phyloP scores from a whole-genome alignment of 2,329 filamentous ascomycete genomes.

The Emmonsiellopsis sp. region DNA sequence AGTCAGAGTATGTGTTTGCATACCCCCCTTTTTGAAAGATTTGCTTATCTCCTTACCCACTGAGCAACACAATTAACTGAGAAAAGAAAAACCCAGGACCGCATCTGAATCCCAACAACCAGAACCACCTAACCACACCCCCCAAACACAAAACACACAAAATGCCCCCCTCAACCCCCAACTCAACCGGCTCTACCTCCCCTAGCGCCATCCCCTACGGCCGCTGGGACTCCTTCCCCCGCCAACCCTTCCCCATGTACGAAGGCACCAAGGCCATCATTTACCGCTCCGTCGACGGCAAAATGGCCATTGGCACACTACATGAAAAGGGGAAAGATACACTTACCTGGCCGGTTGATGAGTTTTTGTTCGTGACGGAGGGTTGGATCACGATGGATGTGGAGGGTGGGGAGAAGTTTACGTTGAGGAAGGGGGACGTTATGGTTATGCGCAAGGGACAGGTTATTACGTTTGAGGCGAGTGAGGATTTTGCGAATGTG shows the following conservation, averaged over 20 bases:
- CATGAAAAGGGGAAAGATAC: neutral
- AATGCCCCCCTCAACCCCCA: neutral
- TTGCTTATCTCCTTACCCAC: too few species aligned
- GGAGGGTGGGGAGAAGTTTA: neutral
- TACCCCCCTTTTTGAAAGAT: too few species aligned
- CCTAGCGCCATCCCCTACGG: neutral
- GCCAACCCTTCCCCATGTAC: neutral
- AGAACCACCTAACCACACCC: too few species aligned
- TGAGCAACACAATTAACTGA: too few species aligned
- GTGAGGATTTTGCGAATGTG: neutral
- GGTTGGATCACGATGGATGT: neutral
- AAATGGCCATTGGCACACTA: neutral
- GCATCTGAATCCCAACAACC: too few species aligned
- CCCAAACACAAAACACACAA: too few species aligned
- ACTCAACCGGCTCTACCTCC: neutral
- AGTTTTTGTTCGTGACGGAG: neutral
- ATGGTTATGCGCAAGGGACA: neutral
- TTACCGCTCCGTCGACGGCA: neutral
- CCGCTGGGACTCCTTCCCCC: neutral
- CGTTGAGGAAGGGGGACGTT: neutral
- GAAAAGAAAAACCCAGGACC: too few species aligned
- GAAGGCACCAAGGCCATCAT: neutral
- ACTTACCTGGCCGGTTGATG: neutral
- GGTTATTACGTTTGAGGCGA: neutral
- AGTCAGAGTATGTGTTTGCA: too few species aligned